Conservation (phyloP, 208 protist species). For the Trypanosoma avium region DNA sequence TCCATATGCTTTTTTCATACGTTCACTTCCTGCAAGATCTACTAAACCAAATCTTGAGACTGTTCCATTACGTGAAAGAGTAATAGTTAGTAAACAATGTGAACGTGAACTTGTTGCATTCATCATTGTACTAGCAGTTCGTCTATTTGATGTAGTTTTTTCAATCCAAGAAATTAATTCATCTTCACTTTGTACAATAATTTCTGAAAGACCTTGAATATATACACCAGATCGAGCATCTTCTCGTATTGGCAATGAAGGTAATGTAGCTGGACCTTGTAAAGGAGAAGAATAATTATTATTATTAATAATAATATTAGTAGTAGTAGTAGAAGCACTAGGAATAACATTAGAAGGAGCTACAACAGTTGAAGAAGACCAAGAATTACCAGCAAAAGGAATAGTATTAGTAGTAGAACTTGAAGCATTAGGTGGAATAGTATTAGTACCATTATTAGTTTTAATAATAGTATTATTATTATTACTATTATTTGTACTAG, state of each 20-base stretch:
- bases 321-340: too few species aligned
- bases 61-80: conserved; percentile 53
- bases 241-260: conserved; percentile 80
- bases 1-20: conserved; percentile 78
- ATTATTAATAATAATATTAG: too few species aligned
- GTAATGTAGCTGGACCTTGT: too few species aligned
- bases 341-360: too few species aligned
- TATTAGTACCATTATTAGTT: too few species aligned
- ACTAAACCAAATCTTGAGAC: conserved; percentile 89
- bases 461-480: too few species aligned
- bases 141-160: conserved; percentile 79
- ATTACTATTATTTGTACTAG: too few species aligned
- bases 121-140: conserved; percentile 91
- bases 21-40: conserved; percentile 95
- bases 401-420: too few species aligned
- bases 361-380: too few species aligned
- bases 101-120: conserved; percentile 92
- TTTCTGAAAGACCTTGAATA: conserved; percentile 74
- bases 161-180: conserved; percentile 83
- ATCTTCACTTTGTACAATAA: conserved; percentile 51
- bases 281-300: too few species aligned
- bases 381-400: too few species aligned
- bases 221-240: conserved; percentile 78
- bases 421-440: too few species aligned
- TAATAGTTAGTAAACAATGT: conserved; percentile 93